These are phyloP conservation scores for Pichia nanzhaoensis DNA, from an alignment of 805 yeast genomes.

Conservation along the genomic window DNA sequence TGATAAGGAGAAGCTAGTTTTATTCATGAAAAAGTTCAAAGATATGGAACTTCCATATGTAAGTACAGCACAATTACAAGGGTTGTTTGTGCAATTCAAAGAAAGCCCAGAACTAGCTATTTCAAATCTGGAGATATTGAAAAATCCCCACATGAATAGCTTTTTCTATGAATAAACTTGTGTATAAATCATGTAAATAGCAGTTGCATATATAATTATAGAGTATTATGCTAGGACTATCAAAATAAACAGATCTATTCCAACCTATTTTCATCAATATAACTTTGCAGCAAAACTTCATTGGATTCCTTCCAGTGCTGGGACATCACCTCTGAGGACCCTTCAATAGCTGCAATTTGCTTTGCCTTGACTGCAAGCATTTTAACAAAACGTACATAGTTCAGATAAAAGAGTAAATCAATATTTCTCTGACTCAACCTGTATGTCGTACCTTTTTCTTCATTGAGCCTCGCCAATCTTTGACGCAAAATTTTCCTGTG, in stretches of 20 bases:
- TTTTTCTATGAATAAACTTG: conserved; percentile 26
- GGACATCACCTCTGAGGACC: conserved; percentile 37
- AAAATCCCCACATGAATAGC: conserved; percentile 29
- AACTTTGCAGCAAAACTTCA: conserved; percentile 17
- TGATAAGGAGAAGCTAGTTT: conserved; percentile 47
- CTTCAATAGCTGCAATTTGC: conserved; percentile 32
- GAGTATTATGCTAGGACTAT: not conserved
- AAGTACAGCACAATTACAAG: conserved; percentile 93
- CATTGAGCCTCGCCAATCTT: conserved; percentile 7
- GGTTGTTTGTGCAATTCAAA: conserved; percentile 88
- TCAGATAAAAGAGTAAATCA: conserved; percentile 35
- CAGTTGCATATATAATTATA: not conserved
- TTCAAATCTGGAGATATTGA: conserved; percentile 47
- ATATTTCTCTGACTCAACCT: conserved; percentile 20
- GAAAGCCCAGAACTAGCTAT: conserved; percentile 73
- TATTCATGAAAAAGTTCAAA: conserved; percentile 40
- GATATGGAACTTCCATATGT: conserved; percentile 47
- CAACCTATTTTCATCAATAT: conserved; percentile 2
- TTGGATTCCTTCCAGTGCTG: conserved; percentile 33
- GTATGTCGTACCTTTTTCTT: not conserved
- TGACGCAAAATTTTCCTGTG: conserved; percentile 13
- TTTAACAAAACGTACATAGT: conserved; percentile 41
- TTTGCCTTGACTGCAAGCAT: conserved; percentile 36
- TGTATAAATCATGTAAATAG: conserved; percentile 2
- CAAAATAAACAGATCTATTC: not conserved